Percentiles rank a stretch among this genome's conserved stretches.
Conservation (phyloP, 2,329 filamentous ascomycete species). For the Chaetomium globosum region DNA sequence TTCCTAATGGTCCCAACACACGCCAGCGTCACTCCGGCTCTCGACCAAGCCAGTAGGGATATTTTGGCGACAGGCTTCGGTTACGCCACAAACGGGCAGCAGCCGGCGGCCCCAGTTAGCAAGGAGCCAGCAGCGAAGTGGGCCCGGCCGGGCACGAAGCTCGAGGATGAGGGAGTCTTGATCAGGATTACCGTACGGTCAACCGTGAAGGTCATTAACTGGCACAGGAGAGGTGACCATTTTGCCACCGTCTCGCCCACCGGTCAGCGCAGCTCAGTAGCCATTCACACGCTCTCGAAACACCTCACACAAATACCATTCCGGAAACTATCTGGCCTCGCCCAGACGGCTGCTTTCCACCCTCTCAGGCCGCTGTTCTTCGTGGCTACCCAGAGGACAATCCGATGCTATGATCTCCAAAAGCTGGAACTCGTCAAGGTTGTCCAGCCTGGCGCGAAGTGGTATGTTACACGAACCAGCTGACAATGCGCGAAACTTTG, state of each 20-base stretch:
- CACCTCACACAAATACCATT: slow-evolving; percentile 95
- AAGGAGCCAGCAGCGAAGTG: slow-evolving; percentile 81
- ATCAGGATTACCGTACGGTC: slow-evolving; percentile 79
- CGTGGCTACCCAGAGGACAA: slow-evolving; percentile 89
- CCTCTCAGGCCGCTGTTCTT: slow-evolving; percentile 92
- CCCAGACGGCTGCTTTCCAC: slow-evolving; percentile 92
- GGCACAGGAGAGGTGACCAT: slow-evolving; percentile 94
- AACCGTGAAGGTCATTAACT: slow-evolving; percentile 83
- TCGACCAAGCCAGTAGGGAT: slow-evolving; percentile 73
- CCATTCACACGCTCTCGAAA: slow-evolving; percentile 92
- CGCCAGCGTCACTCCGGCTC: slow-evolving; percentile 63
- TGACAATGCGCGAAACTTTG: neutral
- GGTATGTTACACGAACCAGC: slow-evolving; percentile 61
- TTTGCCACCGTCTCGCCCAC: slow-evolving; percentile 86
- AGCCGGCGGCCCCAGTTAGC: slow-evolving; percentile 57
- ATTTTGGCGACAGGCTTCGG: slow-evolving; percentile 89
- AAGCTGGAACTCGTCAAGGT: slow-evolving; percentile 91
- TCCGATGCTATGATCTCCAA: slow-evolving; percentile 91
- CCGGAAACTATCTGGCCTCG: slow-evolving; percentile 70
- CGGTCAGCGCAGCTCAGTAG: slow-evolving; percentile 76
- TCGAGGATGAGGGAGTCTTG: slow-evolving; percentile 77
- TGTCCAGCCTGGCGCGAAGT: slow-evolving; percentile 84
- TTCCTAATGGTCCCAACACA: slow-evolving; percentile 79
- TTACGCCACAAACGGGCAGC: slow-evolving; percentile 69
- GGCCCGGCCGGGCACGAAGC: slow-evolving; percentile 72